Evolutionary conservation across 2,329 filamentous ascomycete genomes (phyloP).

Genomic region (Colletotrichum agaves): DNA sequence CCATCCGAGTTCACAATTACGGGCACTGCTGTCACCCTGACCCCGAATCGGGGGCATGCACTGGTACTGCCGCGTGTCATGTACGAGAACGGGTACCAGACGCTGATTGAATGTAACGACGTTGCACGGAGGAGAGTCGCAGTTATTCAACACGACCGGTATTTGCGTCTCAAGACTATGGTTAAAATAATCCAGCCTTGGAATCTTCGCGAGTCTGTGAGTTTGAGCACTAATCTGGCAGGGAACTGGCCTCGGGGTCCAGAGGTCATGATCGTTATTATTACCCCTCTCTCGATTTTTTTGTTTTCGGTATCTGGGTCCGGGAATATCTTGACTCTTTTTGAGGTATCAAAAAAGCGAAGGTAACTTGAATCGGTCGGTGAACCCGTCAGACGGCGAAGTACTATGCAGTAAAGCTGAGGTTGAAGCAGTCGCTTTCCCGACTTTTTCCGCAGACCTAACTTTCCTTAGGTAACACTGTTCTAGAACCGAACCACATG

Average conservation of each 20-base stretch:
- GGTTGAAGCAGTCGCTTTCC: neutral
- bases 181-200: no score
- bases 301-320: neutral
- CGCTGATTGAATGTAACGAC: slow-evolving; percentile 3
- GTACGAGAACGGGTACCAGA: slow-evolving; percentile 4
- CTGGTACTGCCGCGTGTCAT: slow-evolving; percentile 30
- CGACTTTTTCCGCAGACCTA: slow-evolving; percentile 1
- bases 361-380: neutral
- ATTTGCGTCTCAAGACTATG: neutral
- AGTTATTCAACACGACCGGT: slow-evolving; percentile 8
- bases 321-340: neutral
- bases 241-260: slow-evolving; percentile 3
- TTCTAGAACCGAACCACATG: slow-evolving; percentile 6
- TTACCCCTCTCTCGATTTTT: slow-evolving; percentile 7
- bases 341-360: neutral
- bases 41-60: slow-evolving; percentile 23
- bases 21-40: slow-evolving; percentile 2
- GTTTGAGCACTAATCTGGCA: slow-evolving; percentile 1
- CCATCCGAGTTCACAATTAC: slow-evolving; percentile 20
- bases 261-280: neutral
- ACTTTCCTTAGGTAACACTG: slow-evolving; percentile 6
- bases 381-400: neutral
- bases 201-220: neutral
- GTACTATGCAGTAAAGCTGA: neutral
- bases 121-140: neutral